Base-by-base conservation (phyloP, 192 early-diverging fungal species). In the Podochytrium sp. region DNA sequence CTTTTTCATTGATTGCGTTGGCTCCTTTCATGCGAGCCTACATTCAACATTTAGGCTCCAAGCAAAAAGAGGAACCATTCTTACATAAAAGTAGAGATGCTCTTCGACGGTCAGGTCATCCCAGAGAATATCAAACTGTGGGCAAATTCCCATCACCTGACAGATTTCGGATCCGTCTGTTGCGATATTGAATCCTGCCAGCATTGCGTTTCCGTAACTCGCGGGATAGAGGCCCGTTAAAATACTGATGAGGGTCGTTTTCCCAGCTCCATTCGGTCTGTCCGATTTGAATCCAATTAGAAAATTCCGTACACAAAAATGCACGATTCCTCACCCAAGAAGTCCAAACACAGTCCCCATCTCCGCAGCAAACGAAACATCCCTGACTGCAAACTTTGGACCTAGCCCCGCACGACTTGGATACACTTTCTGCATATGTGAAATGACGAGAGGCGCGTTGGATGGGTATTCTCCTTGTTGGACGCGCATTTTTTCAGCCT, bases 51-150 rank as follows among this genome's bases (percentile, higher is more conserved):
- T 40, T 65, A 20, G 20, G 27, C 5, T n/a, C n/a, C 20, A 43
- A 47, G 18, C 5, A 41, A 65, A 43, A 20, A 18, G 63, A n/a
- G n/a, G n/a, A n/a, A n/a, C n/a, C n/a, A n/a, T 23, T n/a, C 38
- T 55, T 56, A 69, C 69, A 68, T 93, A 92, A 62, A 91, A 93
- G 35, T 86, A 85, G 23, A 92, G 71, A 75, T 93, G 91, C 75
- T 93, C 92, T 12, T 77, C 80, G 3, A 89, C 86, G 20, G 89
- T 92, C 76, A 89, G 74, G 39, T 93, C 91, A 27, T 89, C 89
- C 91, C 92, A 93, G 2, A 93, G 76, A 75, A 91, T 87, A 70
- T 91, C 90, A 63, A 85, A 83, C 67, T 94, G 92, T 32, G 92
- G 91, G 62, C 92, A 94, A 25, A 93, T 85, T 35, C 91, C 92